Percentiles rank a stretch among this genome's conserved stretches.
phyloP scores from a whole-genome alignment of 2,329 filamentous ascomycete species.

The Diaporthe ampelina region DNA sequence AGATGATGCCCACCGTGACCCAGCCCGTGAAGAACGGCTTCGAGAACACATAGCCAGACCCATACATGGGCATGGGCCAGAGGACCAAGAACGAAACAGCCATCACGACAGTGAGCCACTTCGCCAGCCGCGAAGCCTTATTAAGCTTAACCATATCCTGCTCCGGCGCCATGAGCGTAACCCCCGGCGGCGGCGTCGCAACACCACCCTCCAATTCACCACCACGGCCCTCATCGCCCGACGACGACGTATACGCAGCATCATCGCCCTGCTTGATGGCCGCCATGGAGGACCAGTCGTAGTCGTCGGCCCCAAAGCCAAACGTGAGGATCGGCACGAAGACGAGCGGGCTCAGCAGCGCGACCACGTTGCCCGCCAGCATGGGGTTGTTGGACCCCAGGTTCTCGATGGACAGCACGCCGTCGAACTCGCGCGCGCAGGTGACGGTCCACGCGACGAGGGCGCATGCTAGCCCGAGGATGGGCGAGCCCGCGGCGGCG shows the following conservation, averaged over 20 bases:
- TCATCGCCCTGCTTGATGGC: conserved; percentile 52
- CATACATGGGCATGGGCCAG: conserved; percentile 96
- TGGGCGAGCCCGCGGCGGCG: conserved; percentile 72
- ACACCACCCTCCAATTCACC: neutral
- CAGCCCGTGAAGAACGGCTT: conserved; percentile 88
- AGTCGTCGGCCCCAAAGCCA: conserved; percentile 78
- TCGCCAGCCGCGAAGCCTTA: conserved; percentile 50
- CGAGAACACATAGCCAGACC: conserved; percentile 83
- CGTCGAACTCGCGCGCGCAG: conserved; percentile 77
- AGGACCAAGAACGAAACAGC: conserved; percentile 78
- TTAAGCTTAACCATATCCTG: conserved; percentile 51
- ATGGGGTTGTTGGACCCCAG: conserved; percentile 83
- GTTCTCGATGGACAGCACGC: conserved; percentile 76
- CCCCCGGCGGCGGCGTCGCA: neutral
- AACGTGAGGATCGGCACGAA: conserved; percentile 84
- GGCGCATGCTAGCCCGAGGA: conserved; percentile 77
- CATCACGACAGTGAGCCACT: conserved; percentile 49
- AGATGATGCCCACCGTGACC: conserved; percentile 82
- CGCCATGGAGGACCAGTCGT: conserved; percentile 87
- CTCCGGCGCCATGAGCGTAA: neutral
- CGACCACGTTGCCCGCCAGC: conserved; percentile 88
- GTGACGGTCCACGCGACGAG: conserved; percentile 85
- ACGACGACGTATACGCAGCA: neutral
- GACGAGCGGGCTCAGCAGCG: conserved; percentile 81
- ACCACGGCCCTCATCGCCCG: neutral